Base-by-base conservation (phyloP, 169 alveolate species). In the Babesia gibsoni region DNA sequence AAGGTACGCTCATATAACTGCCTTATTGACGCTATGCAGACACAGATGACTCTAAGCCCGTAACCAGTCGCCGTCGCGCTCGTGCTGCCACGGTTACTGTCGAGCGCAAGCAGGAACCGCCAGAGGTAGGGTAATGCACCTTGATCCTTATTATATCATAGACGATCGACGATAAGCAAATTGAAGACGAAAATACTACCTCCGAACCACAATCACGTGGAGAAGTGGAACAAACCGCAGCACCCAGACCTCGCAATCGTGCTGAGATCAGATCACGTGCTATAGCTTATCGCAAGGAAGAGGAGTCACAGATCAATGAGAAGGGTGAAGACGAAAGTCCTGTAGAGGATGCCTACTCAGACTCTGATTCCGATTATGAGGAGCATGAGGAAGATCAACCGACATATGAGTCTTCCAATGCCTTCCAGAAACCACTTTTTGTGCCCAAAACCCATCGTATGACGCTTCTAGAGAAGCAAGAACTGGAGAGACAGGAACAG, bases 281-380 rank as follows among this genome's bases (percentile, higher is more conserved):
- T 4, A 49, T 78, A 52, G 87, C 73, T 18, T 78, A 78, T 67
- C 81, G 82, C 67, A 68, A 48, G 33, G 36, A 64, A 20, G 84
- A 75, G 37, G 81, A 66, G 27, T 36, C 73, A 12, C 23, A 25
- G 5, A 30, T 41, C 35, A n/a, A n/a, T n/a, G n/a, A n/a, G n/a
- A n/a, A n/a, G n/a, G n/a, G n/a, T n/a, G 59, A 32, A n/a, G 50
- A 30, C 23, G 22, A 37, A 22, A 33, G 46, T 16, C 18, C 23
- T 18, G 8, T 1, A 0, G 25, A 18, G 3, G 20, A 16, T 29
- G 8, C 18, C 0, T 0, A 10, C 12, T 33, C 67, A 0, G 87
- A 78, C 32, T 18, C 22, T 29, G 82, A 75, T 4, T 29, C 16
- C 10, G 78, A 32, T 8, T 35, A 12, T 18, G 49, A 36, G n/a